Base-by-base conservation (phyloP, 2,329 filamentous ascomycete species). In the Grosmannia serpens region DNA sequence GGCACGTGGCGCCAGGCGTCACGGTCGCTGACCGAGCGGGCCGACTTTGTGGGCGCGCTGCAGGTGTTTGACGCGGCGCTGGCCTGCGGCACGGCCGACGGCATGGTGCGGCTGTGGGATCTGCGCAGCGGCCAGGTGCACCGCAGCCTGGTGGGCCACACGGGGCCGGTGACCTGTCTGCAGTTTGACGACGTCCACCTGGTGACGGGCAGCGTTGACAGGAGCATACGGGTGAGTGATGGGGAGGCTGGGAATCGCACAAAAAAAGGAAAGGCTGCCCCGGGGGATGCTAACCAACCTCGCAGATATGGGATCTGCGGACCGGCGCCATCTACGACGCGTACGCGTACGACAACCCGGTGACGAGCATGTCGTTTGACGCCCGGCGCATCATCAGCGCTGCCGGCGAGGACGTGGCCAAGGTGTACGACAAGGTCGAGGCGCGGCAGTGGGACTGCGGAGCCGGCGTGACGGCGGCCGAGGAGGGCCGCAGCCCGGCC, bases 291-390 rank as follows among this genome's bases (percentile, higher is more conserved):
- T n/a, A 6, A 7, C 53, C 52, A 52, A 47, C 35, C 17, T 29
- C 2, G 13, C 68, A 97, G 91, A 97, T 99, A 69, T 99, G 94
- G 94, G 94, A 99, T 73, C 86, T 99, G 59, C 88, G 94, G 58
- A 97, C 91, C 15, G 94, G 94, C 52, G 91, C 91, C 38, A 96
- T 99, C 65, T 88, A 88, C 70, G 94, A 99, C 70, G 94, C 92
- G 22, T 99, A 91, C 71, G 94, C 92, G 26, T 99, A 97, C 73
- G 91, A 97, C 68, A 81, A 89, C 67, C 85, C 91, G 0, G 83
- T 99, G 59, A 95, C 91, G 35, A 89, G 87, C 76, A 96, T 97
- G 91, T 95, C 95, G 86, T 99, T 99, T 70, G 94, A 99, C 72
- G 75, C 83, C 17, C 85, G 91, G 56, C 84, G 91, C 55, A 99